Conservation (phyloP, 257 asterid species). For the Nicotiana noctiflora region DNA sequence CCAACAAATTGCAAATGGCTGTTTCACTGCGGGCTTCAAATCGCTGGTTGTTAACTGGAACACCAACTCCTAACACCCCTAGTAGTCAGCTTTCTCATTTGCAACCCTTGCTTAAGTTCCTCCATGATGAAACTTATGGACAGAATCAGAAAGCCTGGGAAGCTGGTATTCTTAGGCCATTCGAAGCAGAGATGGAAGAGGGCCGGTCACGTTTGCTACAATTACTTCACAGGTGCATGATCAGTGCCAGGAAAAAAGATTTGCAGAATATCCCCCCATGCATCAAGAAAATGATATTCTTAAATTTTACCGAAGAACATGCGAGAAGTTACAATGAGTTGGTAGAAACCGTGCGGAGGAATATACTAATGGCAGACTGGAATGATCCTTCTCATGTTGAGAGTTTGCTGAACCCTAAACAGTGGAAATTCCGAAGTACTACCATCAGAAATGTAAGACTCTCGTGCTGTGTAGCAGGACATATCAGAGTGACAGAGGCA, state of each 20-base stretch:
- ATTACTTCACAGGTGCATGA: conserved; percentile 88
- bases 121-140: conserved; percentile 87
- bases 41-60: conserved; percentile 98
- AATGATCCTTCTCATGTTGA: conserved; percentile 97
- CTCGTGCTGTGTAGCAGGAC: conserved; percentile 98
- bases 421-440: conserved; percentile 86
- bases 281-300: conserved; percentile 58
- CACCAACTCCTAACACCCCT: conserved; percentile 97
- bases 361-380: conserved; percentile 96
- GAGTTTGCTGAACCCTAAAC: conserved; percentile 87
- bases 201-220: conserved; percentile 81
- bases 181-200: conserved; percentile 95
- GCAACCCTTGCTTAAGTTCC: conserved; percentile 87
- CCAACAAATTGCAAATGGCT: conserved; percentile 93
- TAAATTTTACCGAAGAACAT: conserved; percentile 75
- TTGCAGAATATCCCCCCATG: conserved; percentile 89
- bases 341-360: conserved; percentile 88
- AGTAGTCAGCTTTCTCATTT: conserved; percentile 86
- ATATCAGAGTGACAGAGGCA: conserved; percentile 75
- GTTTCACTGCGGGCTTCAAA: conserved; percentile 64
- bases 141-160: conserved; percentile 83
- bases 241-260: conserved; percentile 86
- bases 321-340: conserved; percentile 88
- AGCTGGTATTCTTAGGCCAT: conserved; percentile 75
- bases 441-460: conserved; percentile 81